phyloP scores from a whole-genome alignment of 2,329 filamentous ascomycete genomes.

The Sclerotinia glacialis region DNA sequence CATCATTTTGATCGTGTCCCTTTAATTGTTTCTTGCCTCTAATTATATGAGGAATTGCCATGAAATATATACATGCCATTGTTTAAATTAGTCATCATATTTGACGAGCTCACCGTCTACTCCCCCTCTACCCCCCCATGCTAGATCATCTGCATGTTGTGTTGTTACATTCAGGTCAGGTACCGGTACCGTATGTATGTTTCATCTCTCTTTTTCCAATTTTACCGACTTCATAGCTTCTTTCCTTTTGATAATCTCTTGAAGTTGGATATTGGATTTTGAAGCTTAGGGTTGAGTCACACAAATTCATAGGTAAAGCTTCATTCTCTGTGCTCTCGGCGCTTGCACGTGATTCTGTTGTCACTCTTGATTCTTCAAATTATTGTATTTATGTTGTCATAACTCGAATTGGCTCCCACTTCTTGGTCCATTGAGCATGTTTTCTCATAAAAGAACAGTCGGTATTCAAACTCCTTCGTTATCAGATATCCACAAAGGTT shows the following conservation, averaged over 20 bases:
- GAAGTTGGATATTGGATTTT: not conserved
- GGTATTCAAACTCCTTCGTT: not conserved
- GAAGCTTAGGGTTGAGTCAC: not conserved
- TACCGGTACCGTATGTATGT: not conserved
- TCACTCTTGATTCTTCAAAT: too few relatives aligned
- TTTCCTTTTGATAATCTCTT: not conserved
- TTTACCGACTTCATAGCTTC: not conserved
- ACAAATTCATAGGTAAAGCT: not conserved
- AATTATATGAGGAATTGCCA: not conserved
- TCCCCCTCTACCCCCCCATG: too few relatives aligned
- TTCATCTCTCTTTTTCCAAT: not conserved
- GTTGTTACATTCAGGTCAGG: conserved; percentile 9
- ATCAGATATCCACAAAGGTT: not conserved
- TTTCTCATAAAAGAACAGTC: not conserved
- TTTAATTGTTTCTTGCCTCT: not conserved
- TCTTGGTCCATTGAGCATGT: not conserved
- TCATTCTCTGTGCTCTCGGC: not conserved
- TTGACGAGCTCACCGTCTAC: not conserved
- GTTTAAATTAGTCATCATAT: not conserved
- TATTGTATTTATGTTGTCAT: not conserved
- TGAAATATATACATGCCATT: not conserved
- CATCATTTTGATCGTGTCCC: not conserved
- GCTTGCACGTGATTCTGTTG: not conserved
- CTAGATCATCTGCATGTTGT: not conserved
- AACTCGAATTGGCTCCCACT: not conserved